Conservation (phyloP, 2,329 filamentous ascomycete species). For the Chrysoporthe deuterocubensis region DNA sequence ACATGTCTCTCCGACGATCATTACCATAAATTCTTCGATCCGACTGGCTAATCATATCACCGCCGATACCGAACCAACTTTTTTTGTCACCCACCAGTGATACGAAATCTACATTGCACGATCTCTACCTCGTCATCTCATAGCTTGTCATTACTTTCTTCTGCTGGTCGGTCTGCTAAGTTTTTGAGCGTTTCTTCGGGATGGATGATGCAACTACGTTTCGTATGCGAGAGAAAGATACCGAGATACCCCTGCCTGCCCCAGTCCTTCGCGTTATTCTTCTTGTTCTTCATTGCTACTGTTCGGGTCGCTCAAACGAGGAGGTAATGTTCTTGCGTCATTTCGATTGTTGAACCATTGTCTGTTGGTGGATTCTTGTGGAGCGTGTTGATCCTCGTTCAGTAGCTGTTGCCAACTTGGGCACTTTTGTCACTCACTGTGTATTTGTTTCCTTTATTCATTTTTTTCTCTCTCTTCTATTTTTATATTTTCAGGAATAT, state of each 20-base stretch:
- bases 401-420: background rate
- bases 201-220: conserved; percentile 29
- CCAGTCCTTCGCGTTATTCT: conserved; percentile 10
- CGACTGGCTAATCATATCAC: conserved; percentile 6
- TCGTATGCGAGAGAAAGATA: conserved; percentile 30
- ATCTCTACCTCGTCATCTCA: conserved; percentile 10
- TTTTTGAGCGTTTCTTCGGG: conserved; percentile 27
- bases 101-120: background rate
- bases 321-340: conserved; percentile 18
- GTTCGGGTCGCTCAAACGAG: conserved; percentile 13
- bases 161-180: conserved; percentile 26
- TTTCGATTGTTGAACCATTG: background rate
- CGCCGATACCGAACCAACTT: background rate
- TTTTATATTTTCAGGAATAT: background rate
- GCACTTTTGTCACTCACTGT: background rate
- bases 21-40: conserved; percentile 5
- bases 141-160: conserved; percentile 11
- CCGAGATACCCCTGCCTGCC: conserved; percentile 29
- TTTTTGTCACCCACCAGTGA: background rate
- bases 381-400: background rate
- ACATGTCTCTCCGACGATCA: conserved; percentile 7
- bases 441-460: background rate
- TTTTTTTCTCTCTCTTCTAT: background rate
- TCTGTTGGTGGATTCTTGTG: background rate
- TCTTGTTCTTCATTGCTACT: background rate